A percentile compares a stretch with the other conserved stretches of the same genome.
Conservation (phyloP, 768 basidiomycete genomes). For the Lactifluus echinatus region DNA sequence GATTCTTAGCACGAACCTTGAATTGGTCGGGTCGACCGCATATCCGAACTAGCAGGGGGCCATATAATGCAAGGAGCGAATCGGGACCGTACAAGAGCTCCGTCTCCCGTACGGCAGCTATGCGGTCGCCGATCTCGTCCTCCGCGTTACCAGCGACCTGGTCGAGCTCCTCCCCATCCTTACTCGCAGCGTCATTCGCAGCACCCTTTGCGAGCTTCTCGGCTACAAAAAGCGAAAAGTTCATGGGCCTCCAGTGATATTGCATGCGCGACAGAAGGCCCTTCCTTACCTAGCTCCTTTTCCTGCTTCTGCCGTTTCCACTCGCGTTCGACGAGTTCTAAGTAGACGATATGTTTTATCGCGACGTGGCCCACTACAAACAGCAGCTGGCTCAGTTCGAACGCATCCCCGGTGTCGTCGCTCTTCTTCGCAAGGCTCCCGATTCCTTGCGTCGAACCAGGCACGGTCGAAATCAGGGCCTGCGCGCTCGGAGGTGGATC, state of each 20-base stretch:
- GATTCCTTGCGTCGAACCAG: constrained; percentile 10
- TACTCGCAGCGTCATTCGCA: constrained; percentile 35
- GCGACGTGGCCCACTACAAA: constrained; percentile 96
- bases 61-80: constrained; percentile 77
- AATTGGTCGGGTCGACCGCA: constrained; percentile 86
- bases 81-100: constrained; percentile 80
- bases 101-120: constrained; percentile 73
- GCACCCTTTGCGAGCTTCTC: constrained; percentile 47
- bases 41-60: constrained; percentile 84
- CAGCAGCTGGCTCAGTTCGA: constrained; percentile 85
- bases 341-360: constrained; percentile 94
- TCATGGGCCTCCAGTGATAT: not conserved
- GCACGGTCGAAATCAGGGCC: constrained; percentile 9
- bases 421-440: constrained; percentile 3
- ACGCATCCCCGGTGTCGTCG: constrained; percentile 69
- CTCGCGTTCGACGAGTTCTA: constrained; percentile 92
- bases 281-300: constrained; percentile 60
- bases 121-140: constrained; percentile 94
- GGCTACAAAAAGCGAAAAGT: constrained; percentile 29
- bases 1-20: constrained; percentile 46
- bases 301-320: constrained; percentile 96
- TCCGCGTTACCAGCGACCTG: constrained; percentile 97
- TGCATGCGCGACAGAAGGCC: not conserved
- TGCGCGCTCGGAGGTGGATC: constrained; percentile 32
- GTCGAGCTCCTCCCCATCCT: constrained; percentile 78